Evolutionary conservation across 257 asterid species (phyloP), one percentile per base, ranked within the genome.

Genomic region (Fraxinus quadrangulata): DNA sequence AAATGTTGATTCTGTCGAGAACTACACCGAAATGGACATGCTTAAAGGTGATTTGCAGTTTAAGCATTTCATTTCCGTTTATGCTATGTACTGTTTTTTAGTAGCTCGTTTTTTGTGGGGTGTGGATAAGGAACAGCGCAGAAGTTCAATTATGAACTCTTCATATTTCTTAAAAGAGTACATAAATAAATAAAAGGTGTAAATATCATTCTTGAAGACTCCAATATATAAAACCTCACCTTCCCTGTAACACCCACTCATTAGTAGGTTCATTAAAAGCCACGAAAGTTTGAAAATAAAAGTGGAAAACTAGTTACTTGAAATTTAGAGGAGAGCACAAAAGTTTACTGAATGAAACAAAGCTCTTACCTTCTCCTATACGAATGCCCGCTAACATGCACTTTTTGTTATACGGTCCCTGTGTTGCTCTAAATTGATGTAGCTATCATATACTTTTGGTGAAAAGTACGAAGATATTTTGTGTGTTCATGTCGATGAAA

Each of bases 11-110:
- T 77, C 86, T 56, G 71, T 81, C 75, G 81, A 90, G 80, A 82
- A 78, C 82, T 80, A 82, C 70, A 81, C 73, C 76, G 73, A 84
- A 24, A 85, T 89, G 91, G 93, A 87, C 83, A 83, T 87, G 78
- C 93, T 88, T 70, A 86, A 87, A 85, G 97, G 98, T 92, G 78
- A 84, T 75, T 70, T 72, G 17, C 69, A n/a, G 47, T 75, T 77
- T 39, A 68, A 17, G 42, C 65, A 54, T n/a, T 54, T 56, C 12
- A 56, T 56, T n/a, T n/a, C 26, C 28, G n/a, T 56, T 6, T 16
- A n/a, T 54, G 65, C 54, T 61, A 77, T 76, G 33, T 47, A 70
- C 31, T 56, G 34, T 19, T 13, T 19, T 13, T 78, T 30, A 2
- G 59, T 47, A 16, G 21, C 59, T 47, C 6, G 4, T 47, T 2